Evolutionary conservation across 2,329 filamentous ascomycete species (phyloP), one percentile per base, ranked within the genome.

Genomic region (Remersonia thermophila): DNA sequence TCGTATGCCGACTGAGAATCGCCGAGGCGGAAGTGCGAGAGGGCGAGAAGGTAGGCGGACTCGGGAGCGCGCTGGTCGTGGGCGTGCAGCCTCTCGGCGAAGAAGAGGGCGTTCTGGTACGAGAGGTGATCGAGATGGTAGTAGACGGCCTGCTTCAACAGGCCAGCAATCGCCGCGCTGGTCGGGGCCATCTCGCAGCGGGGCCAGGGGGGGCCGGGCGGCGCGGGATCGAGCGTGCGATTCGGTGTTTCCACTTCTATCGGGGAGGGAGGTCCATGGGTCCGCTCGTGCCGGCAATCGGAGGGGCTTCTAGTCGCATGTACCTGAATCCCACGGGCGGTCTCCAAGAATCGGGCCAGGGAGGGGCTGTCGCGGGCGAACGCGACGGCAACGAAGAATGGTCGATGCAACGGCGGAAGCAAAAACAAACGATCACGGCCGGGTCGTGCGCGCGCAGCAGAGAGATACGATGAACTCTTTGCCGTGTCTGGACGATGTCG

Each of bases 91-190:
- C 91, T 77, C 53, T 89, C 84, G 41, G 91, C 83, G 43, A 94
- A 84, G 62, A 98, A 98, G 29, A 94, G 77, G 38, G 91, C 91
- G 55, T 93, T 96, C 38, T 87, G 78, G 54, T 82, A 71, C 27
- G 87, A 76, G 53, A 86, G 80, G 55, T 94, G 93, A 66, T 98
- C 91, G 57, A 98, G 77, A 50, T 80, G 74, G 54, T 80, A 78
- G 51, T 77, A 62, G 38, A 80, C 63, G 39, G 71, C 60, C 56
- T 79, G 73, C 51, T 69, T 67, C 40, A 80, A 51, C 43, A 74
- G 61, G 51, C 62, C 60, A 33, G 64, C 64, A 30, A 71, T 61
- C 45, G 65, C 62, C 34, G 62, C 59, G 46, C 56, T 63, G 38
- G 64, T 66, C 27, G 70, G 71, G 40, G 69, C 67, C 71, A 76